These are phyloP conservation scores for Cystofilobasidium macerans DNA, from an alignment of 768 basidiomycete species.

Conservation along the genomic window DNA sequence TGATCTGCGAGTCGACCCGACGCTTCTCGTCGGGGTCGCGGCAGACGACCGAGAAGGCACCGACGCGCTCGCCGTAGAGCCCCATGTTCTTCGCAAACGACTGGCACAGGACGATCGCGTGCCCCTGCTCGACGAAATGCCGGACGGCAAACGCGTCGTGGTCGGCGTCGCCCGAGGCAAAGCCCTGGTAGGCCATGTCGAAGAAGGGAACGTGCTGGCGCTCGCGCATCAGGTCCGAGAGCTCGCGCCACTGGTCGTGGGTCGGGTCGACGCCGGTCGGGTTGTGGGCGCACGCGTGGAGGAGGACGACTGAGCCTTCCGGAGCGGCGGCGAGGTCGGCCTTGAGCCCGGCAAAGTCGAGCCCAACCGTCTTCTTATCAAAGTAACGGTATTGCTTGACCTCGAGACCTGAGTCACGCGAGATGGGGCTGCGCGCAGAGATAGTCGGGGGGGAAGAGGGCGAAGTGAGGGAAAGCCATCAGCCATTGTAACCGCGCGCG, in stretches of 20 bases:
- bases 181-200: slow-evolving; percentile 99
- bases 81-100: slow-evolving; percentile 99
- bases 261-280: slow-evolving; percentile 87
- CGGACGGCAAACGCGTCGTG: slow-evolving; percentile 91
- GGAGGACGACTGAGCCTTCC: slow-evolving; percentile 64
- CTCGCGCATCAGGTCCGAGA: slow-evolving; percentile 77
- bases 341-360: slow-evolving; percentile 84
- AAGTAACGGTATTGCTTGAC: slow-evolving; percentile 33
- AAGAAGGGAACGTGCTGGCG: slow-evolving; percentile 94
- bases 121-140: slow-evolving; percentile 80
- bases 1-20: slow-evolving; percentile 83
- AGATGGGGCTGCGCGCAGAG: not conserved
- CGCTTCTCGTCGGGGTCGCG: slow-evolving; percentile 47
- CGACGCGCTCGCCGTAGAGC: slow-evolving; percentile 94
- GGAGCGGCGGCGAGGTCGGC: slow-evolving; percentile 70
- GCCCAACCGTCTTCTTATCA: slow-evolving; percentile 68
- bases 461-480: too few species aligned
- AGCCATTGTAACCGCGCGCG: too few species aligned
- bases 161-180: slow-evolving; percentile 83
- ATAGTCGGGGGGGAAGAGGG: not conserved
- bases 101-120: slow-evolving; percentile 81
- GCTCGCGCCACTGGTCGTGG: slow-evolving; percentile 77
- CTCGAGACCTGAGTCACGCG: too few species aligned
- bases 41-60: slow-evolving; percentile 71
- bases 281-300: slow-evolving; percentile 98